Evolutionary conservation across 331 rosid genomes (phyloP), one percentile per base, ranked within the genome.

Genomic region (Malus hybrid): DNA sequence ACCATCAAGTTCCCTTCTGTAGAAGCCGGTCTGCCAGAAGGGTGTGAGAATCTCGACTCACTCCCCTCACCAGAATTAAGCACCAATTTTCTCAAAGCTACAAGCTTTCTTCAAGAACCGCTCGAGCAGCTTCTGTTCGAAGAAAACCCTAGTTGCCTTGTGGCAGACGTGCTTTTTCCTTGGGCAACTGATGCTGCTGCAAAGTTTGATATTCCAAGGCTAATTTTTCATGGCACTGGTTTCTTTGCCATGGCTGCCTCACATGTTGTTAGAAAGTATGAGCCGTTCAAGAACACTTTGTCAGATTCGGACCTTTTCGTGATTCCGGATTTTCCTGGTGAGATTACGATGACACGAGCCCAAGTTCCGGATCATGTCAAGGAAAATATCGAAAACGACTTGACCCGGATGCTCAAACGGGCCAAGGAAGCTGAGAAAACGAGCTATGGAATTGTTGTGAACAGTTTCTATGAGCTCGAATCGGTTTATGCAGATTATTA

Each of bases 131-230:
- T 86, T 6, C 11, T 88, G 10, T 29, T 22, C 2, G 79, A 87
- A 15, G 13, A 81, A n/a, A 36, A 63, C 0, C 91, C 90, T 0
- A 22, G 75, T 48, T 85, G 88, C 34, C 18, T 90, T 2, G 73
- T 90, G 0, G 93, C 90, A 4, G 90, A 80, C 34, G 32, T 19
- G 44, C 74, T 85, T 42, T 88, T 73, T 54, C 87, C 86, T 0
- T 88, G 93, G 93, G 82, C 88, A 0, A 83, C 85, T 0, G 82
- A 85, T 34, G 84, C 80, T 5, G 88, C 89, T 1, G 83, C 80
- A 0, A 86, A 86, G 16, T 82, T 78, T 7, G 73, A 73, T 0
- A 86, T 90, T 69, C 93, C 91, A 0, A 83, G 86, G 71, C 56
- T 90, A 14, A 84, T 81, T 60, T 86, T 90, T 32, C 81, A 81